Percentiles rank a stretch among this genome's conserved stretches.
These are phyloP conservation scores for Madurella fahalii DNA, from an alignment of 2,329 filamentous ascomycete species.

Conservation along the genomic window DNA sequence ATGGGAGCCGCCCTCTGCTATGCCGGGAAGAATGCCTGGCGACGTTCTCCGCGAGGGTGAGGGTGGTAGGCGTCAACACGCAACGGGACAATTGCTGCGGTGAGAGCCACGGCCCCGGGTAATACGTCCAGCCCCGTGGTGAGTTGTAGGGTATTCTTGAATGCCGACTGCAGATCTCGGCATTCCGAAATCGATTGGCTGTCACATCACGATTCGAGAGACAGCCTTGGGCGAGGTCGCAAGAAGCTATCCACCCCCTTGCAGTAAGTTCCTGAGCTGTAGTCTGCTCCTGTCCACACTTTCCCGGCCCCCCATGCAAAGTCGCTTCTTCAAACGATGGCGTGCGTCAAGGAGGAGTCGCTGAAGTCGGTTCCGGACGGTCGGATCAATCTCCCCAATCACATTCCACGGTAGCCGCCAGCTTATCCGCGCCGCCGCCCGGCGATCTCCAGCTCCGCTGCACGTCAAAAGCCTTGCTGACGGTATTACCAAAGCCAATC, in stretches of 20 bases:
- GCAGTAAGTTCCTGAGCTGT: neutral
- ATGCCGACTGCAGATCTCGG: neutral
- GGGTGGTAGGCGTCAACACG: too few species aligned
- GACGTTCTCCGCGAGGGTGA: too few species aligned
- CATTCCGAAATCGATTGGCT: conserved; percentile 9
- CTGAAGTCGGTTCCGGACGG: conserved; percentile 6
- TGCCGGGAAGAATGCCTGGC: too few species aligned
- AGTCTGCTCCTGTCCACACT: neutral
- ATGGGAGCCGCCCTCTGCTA: too few species aligned
- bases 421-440: conserved; percentile 10
- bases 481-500: neutral
- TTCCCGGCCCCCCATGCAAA: neutral
- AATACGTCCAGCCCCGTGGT: neutral
- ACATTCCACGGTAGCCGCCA: conserved; percentile 16
- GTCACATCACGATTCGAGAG: neutral
- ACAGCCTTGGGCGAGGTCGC: conserved; percentile 8
- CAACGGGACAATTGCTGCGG: neutral
- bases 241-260: conserved; percentile 1
- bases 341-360: conserved; percentile 6
- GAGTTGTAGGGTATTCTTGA: neutral
- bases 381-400: conserved; percentile 19
- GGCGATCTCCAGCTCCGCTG: neutral
- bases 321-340: neutral
- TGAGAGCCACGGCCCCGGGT: neutral
- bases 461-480: neutral